A percentile compares a stretch with the other conserved stretches of the same genome.
phyloP scores from a whole-genome alignment of 2,329 filamentous ascomycete species.

The Sclerotinia spermophila region DNA sequence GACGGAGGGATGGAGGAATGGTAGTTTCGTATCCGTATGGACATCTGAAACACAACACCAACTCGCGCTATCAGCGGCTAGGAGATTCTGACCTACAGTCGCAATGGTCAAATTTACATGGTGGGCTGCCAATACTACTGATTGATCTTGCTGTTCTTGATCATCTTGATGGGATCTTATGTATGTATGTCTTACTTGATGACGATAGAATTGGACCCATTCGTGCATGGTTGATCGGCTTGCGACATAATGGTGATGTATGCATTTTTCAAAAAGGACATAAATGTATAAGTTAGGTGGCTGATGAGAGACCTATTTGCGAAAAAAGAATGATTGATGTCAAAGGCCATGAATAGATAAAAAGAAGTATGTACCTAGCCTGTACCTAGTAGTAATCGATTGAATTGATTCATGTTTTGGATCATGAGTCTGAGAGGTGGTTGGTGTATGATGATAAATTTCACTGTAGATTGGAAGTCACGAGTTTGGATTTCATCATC shows the following conservation, averaged over 20 bases:
- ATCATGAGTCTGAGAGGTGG: background rate
- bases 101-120: too few species aligned
- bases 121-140: too few species aligned
- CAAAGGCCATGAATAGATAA: too few species aligned
- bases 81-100: background rate
- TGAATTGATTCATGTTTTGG: background rate
- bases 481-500: background rate
- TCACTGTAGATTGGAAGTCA: background rate
- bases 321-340: background rate
- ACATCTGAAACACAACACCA: background rate
- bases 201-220: background rate
- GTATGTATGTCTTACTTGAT: background rate
- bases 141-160: background rate
- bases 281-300: background rate
- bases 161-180: background rate
- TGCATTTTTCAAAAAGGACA: background rate
- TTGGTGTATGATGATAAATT: background rate
- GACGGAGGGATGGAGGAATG: background rate
- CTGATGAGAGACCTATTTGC: background rate
- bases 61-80: background rate
- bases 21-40: background rate
- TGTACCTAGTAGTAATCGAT: background rate
- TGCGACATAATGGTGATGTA: background rate
- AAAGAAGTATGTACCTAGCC: background rate
- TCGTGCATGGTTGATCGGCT: background rate